Conservation (phyloP, 2,329 filamentous ascomycete genomes). For the Trichoderma sp. region DNA sequence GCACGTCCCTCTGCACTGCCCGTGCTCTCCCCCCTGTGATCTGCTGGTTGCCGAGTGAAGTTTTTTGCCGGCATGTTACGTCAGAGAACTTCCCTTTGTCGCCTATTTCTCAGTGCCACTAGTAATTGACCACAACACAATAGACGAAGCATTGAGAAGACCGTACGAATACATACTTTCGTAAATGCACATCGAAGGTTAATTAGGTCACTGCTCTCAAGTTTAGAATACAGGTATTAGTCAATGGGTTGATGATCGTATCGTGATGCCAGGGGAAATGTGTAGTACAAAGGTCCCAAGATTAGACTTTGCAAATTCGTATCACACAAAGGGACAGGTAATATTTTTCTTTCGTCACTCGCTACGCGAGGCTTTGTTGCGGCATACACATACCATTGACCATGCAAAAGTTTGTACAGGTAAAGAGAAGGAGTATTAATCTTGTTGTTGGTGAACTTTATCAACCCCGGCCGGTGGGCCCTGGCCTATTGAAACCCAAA, state of each 20-base stretch:
- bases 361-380: neutral
- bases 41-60: conserved; percentile 16
- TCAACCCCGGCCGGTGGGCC: neutral
- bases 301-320: conserved; percentile 2
- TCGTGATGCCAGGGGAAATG: neutral
- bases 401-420: neutral
- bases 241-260: neutral
- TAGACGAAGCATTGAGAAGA: neutral
- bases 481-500: neutral
- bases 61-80: conserved; percentile 9
- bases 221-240: neutral
- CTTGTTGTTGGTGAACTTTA: neutral
- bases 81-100: conserved; percentile 7
- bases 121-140: neutral
- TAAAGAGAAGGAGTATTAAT: neutral
- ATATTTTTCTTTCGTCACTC: neutral
- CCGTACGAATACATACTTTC: neutral
- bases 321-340: neutral
- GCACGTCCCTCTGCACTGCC: conserved; percentile 15
- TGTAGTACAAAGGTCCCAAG: neutral
- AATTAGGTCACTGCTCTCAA: neutral
- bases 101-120: neutral
- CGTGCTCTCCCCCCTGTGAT: conserved; percentile 19
- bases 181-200: neutral
- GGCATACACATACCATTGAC: neutral